Evolutionary conservation across 2,329 filamentous ascomycete genomes (phyloP).

Genomic region (Eutypella sp.): DNA sequence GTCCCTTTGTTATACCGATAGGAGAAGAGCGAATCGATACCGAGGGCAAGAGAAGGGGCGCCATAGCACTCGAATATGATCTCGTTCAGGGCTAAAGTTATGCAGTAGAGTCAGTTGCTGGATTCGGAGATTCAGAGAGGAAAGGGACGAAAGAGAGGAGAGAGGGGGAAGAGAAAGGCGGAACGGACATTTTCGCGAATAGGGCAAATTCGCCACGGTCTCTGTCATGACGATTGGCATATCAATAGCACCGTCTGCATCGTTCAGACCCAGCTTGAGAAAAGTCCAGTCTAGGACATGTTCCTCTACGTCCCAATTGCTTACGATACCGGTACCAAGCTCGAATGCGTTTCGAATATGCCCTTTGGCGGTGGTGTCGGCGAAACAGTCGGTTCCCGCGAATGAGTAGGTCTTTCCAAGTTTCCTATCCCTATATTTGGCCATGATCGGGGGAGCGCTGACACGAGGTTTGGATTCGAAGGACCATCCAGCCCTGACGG

Average conservation of each 20-base stretch:
- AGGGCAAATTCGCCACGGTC: constrained; percentile 83
- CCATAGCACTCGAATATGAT: constrained; percentile 95
- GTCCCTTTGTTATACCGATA: constrained; percentile 87
- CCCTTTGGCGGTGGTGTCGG: constrained; percentile 85
- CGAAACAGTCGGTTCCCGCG: constrained; percentile 86
- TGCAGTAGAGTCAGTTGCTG: constrained; percentile 4
- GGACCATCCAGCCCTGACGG: constrained; percentile 91
- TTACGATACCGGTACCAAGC: constrained; percentile 81
- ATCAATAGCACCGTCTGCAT: constrained; percentile 67
- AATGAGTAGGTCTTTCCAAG: constrained; percentile 88
- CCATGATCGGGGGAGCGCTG: constrained; percentile 81
- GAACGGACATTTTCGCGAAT: constrained; percentile 81
- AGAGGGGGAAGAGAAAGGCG: too few relatives aligned
- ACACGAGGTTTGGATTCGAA: constrained; percentile 81
- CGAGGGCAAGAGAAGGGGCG: constrained; percentile 84
- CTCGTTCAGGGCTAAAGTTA: constrained; percentile 90
- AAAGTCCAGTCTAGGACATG: constrained; percentile 92
- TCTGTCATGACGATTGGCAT: constrained; percentile 94
- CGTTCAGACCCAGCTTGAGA: constrained; percentile 84
- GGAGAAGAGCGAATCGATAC: constrained; percentile 94
- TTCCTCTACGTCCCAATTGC: constrained; percentile 98
- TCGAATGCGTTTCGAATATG: constrained; percentile 92
- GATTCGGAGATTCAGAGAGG: not conserved
- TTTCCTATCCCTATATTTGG: constrained; percentile 93
- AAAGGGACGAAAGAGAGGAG: not conserved